A percentile compares a stretch with the other conserved stretches of the same genome.
Evolutionary conservation across 257 asterid species (phyloP).

Genomic region (Cinchona pubescens): DNA sequence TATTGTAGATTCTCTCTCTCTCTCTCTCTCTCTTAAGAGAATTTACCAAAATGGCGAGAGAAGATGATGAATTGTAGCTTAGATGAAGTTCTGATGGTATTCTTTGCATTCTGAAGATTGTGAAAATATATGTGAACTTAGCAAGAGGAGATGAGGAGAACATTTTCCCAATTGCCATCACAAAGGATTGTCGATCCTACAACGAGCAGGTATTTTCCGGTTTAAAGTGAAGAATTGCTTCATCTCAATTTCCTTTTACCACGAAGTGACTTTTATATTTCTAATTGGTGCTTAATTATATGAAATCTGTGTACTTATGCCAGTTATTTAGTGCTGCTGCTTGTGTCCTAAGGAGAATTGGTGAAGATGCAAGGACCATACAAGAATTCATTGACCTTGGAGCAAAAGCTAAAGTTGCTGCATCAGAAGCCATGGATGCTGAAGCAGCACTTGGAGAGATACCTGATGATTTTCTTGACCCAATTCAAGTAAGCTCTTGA

Average conservation of each 20-base stretch:
- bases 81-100: slow-evolving; percentile 7
- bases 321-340: slow-evolving; percentile 89
- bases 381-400: slow-evolving; percentile 84
- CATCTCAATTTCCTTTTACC: not conserved
- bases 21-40: too few species aligned
- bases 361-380: slow-evolving; percentile 68
- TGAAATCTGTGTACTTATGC: slow-evolving; percentile 6
- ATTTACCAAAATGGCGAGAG: not conserved
- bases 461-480: slow-evolving; percentile 99
- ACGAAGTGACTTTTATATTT: not conserved
- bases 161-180: slow-evolving; percentile 76
- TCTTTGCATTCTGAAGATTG: slow-evolving; percentile 50
- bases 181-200: slow-evolving; percentile 91
- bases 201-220: slow-evolving; percentile 69
- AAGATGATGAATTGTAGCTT: not conserved
- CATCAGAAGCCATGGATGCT: slow-evolving; percentile 83
- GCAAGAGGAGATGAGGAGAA: slow-evolving; percentile 79
- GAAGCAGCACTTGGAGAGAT: slow-evolving; percentile 97
- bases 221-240: not conserved
- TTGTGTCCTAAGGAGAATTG: slow-evolving; percentile 71
- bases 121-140: slow-evolving; percentile 74
- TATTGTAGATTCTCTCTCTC: not conserved
- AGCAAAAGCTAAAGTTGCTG: slow-evolving; percentile 70
- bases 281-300: slow-evolving; percentile 10
- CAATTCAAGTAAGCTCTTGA: slow-evolving; percentile 66